Conservation (phyloP, 2,329 filamentous ascomycete species). For the Tolypocladium nubicola region DNA sequence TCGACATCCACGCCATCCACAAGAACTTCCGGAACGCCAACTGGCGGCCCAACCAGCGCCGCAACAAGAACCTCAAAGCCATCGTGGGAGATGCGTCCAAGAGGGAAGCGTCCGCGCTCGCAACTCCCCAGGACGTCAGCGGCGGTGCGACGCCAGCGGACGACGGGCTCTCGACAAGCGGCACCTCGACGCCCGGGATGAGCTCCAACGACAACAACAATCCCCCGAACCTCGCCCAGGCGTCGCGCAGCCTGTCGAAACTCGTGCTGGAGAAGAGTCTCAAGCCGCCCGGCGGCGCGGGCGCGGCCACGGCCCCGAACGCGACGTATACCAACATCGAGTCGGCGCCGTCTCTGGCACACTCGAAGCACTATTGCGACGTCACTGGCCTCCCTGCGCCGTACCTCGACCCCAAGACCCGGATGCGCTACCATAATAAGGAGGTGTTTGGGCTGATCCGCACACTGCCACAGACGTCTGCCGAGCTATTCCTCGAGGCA, state of each 20-base stretch:
- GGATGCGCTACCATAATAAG: constrained; percentile 83
- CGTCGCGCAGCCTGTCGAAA: constrained; percentile 75
- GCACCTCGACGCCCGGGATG: constrained; percentile 44
- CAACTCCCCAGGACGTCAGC: constrained; percentile 64
- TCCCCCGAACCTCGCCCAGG: constrained; percentile 73
- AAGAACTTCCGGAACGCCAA: constrained; percentile 83
- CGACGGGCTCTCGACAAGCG: constrained; percentile 45
- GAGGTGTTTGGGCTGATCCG: constrained; percentile 84
- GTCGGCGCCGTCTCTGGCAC: constrained; percentile 77
- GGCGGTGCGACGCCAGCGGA: constrained; percentile 59
- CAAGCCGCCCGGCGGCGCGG: constrained; percentile 21
- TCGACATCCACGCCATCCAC: constrained; percentile 78
- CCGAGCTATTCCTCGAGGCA: constrained; percentile 82
- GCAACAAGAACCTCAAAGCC: constrained; percentile 98
- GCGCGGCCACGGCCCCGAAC: constrained; percentile 41
- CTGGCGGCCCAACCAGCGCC: constrained; percentile 88
- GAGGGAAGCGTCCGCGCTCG: constrained; percentile 79
- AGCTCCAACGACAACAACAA: constrained; percentile 27
- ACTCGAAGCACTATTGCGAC: constrained; percentile 87
- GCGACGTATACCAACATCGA: constrained; percentile 97
- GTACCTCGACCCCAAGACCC: constrained; percentile 91
- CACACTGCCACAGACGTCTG: constrained; percentile 66
- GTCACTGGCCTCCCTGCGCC: constrained; percentile 85
- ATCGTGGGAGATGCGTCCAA: constrained; percentile 83
- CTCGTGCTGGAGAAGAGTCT: constrained; percentile 80